Evolutionary conservation across 2,329 filamentous ascomycete genomes (phyloP), one percentile per base, ranked within the genome.

Genomic region (Sodiomyces alkalinus): DNA sequence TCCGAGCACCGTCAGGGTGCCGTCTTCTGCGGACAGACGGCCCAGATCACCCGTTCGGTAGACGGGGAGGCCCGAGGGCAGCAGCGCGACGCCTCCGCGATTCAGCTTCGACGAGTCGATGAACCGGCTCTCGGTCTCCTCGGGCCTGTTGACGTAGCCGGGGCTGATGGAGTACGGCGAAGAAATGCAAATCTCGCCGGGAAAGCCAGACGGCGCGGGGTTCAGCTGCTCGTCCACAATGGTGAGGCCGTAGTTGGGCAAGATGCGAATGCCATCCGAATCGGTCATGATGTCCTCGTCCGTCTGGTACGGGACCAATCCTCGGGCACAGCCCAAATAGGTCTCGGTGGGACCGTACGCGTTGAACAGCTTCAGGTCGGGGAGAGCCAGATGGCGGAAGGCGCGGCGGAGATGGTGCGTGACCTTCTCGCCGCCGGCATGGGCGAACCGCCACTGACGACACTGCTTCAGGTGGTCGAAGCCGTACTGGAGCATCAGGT

Each of bases 31-130:
- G 0, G 32, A 13, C 1, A n/a, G n/a, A n/a, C n/a, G n/a, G n/a
- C n/a, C n/a, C n/a, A n/a, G n/a, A n/a, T n/a, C n/a, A 2, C 58
- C 57, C 1, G 56, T 60, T 12, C 46, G 48, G 35, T 59, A 55
- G 28, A 57, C 44, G 3, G 19, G n/a, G n/a, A n/a, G n/a, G n/a
- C n/a, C n/a, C 4, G 5, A 10, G 10, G 19, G 12, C 19, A 10
- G 10, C 8, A 10, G 19, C 19, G 9, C 19, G 10, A 5, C 19
- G 10, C n/a, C n/a, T n/a, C n/a, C n/a, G n/a, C n/a, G n/a, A n/a
- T n/a, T n/a, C n/a, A n/a, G n/a, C n/a, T n/a, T n/a, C n/a, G n/a
- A n/a, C n/a, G n/a, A n/a, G n/a, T n/a, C n/a, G n/a, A n/a, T n/a
- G n/a, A n/a, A n/a, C n/a, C n/a, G n/a, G n/a, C n/a, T n/a, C n/a